A percentile compares a stretch with the other conserved stretches of the same genome.
Conservation (phyloP, 2,329 filamentous ascomycete species). For the Talaromyces sp. region DNA sequence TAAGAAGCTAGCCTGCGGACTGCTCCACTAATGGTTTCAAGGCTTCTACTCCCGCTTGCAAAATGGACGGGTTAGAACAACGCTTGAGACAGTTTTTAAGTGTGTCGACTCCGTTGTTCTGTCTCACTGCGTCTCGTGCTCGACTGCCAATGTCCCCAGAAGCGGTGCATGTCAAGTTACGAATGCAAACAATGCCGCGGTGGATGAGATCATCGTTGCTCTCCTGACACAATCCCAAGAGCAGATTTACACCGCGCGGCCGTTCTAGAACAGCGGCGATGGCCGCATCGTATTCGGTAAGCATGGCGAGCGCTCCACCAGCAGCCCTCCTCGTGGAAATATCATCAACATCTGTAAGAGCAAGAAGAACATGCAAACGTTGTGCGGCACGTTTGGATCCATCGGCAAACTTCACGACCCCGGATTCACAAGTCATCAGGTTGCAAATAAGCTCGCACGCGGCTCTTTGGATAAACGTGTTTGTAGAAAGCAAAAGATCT, state of each 20-base stretch:
- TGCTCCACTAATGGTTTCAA: slow-evolving; percentile 61
- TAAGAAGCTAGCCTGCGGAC: slow-evolving; percentile 4
- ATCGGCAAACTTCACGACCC: slow-evolving; percentile 44
- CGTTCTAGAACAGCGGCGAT: slow-evolving; percentile 66
- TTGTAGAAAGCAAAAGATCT: slow-evolving; percentile 73
- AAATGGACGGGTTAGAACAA: slow-evolving; percentile 62
- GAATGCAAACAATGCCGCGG: slow-evolving; percentile 69
- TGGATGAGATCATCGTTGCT: slow-evolving; percentile 50
- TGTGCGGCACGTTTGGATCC: slow-evolving; percentile 62
- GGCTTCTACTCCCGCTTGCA: slow-evolving; percentile 66
- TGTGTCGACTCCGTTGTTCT: slow-evolving; percentile 59
- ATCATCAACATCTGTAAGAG: slow-evolving; percentile 82
- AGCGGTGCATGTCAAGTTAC: slow-evolving; percentile 62
- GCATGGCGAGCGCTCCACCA: slow-evolving; percentile 78
- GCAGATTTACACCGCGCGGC: slow-evolving; percentile 66
- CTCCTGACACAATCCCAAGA: slow-evolving; percentile 77
- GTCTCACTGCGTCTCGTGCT: slow-evolving; percentile 57
- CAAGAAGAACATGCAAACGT: slow-evolving; percentile 76
- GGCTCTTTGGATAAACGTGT: slow-evolving; percentile 72
- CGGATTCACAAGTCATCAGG: slow-evolving; percentile 49
- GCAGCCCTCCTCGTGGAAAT: slow-evolving; percentile 73
- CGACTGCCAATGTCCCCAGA: slow-evolving; percentile 61
- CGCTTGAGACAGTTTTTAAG: slow-evolving; percentile 67
- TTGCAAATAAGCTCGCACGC: slow-evolving; percentile 90
- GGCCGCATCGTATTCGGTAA: slow-evolving; percentile 73